Evolutionary conservation across 139 green algal species (phyloP).

Genomic region (Picochlorum sp.): DNA sequence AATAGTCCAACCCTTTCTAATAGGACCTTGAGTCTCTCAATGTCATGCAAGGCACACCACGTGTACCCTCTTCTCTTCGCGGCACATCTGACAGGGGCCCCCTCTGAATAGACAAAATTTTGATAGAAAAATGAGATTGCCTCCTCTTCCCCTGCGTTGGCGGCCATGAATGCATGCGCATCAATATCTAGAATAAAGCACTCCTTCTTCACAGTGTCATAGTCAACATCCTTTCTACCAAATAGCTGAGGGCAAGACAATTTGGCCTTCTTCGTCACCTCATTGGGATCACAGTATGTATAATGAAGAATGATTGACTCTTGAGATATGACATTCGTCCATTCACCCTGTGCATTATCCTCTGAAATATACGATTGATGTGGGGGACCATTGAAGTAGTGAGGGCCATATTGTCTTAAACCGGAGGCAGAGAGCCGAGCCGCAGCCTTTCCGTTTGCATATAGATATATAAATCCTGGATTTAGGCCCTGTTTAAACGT

Average conservation of each 20-base stretch:
- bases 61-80: slow-evolving; percentile 4
- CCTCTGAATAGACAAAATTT: slow-evolving; percentile 28
- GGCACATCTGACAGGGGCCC: slow-evolving; percentile 22
- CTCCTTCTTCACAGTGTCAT: slow-evolving; percentile 13
- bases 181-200: slow-evolving; percentile 37
- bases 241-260: slow-evolving; percentile 20
- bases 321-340: slow-evolving; percentile 19
- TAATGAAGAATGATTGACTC: slow-evolving; percentile 29
- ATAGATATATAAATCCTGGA: slow-evolving; percentile 34
- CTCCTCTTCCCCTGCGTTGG: slow-evolving; percentile 6
- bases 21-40: slow-evolving; percentile 20
- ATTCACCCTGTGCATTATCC: slow-evolving; percentile 15
- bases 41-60: slow-evolving; percentile 25
- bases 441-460: slow-evolving; percentile 49
- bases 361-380: slow-evolving; percentile 13
- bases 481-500: slow-evolving; percentile 27
- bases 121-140: slow-evolving; percentile 21
- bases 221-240: neutral
- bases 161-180: slow-evolving; percentile 32
- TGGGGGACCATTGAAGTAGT: slow-evolving; percentile 24
- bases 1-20: slow-evolving; percentile 28
- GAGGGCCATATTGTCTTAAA: slow-evolving; percentile 17
- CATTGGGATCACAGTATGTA: slow-evolving; percentile 18
- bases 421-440: slow-evolving; percentile 29
- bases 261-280: slow-evolving; percentile 30